phyloP scores from a whole-genome alignment of 2,329 filamentous ascomycete genomes.

The Dothistroma pini region DNA sequence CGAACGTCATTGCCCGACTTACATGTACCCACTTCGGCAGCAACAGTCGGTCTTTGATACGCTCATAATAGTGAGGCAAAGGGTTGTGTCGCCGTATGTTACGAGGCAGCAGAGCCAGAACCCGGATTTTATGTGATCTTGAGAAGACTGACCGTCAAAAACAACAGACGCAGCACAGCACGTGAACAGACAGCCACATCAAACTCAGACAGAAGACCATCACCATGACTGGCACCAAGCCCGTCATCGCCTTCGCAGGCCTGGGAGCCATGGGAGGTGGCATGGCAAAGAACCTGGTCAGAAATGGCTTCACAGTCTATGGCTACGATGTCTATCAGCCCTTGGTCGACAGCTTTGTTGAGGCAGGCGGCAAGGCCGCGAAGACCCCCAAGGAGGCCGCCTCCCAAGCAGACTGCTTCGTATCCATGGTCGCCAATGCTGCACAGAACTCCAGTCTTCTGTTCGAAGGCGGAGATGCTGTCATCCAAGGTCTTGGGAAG shows the following conservation, averaged over 20 bases:
- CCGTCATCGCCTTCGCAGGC: constrained; percentile 57
- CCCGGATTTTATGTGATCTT: not conserved
- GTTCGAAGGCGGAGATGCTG: constrained; percentile 56
- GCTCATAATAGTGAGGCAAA: not conserved
- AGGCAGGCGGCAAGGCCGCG: constrained; percentile 59
- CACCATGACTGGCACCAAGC: constrained; percentile 18
- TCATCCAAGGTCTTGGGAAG: constrained; percentile 50
- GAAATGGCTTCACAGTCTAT: constrained; percentile 62
- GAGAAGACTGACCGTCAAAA: not conserved
- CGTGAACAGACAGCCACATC: not conserved
- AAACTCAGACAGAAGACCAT: constrained; percentile 15
- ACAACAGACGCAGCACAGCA: not conserved
- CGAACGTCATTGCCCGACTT: not conserved
- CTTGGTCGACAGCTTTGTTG: constrained; percentile 61
- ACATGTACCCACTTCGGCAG: constrained; percentile 1
- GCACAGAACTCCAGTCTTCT: constrained; percentile 64
- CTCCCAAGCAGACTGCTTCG: constrained; percentile 55
- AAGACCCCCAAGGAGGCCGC: constrained; percentile 61
- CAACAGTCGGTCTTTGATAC: not conserved
- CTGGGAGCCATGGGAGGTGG: constrained; percentile 79
- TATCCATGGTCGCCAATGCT: constrained; percentile 74
- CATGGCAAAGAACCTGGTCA: constrained; percentile 72
- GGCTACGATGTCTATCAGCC: constrained; percentile 69
- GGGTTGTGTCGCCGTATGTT: not conserved
- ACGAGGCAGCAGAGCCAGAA: not conserved